Conservation (phyloP, 2,329 filamentous ascomycete genomes). For the Pseudonectria buxi region DNA sequence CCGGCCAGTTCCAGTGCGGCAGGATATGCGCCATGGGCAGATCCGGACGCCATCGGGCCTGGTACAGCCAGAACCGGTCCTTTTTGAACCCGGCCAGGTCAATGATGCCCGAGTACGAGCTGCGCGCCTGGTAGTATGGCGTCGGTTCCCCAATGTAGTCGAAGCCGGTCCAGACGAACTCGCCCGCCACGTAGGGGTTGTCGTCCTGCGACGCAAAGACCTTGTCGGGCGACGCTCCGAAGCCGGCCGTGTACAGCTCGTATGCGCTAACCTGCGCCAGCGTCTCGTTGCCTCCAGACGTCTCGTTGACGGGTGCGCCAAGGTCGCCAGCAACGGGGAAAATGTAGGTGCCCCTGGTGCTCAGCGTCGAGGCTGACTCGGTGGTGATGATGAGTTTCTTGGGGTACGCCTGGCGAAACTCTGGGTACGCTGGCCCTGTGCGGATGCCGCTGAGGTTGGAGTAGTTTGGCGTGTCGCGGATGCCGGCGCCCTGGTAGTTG, state of each 20-base stretch:
- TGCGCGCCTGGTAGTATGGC: conserved; percentile 40
- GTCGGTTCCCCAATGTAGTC: conserved; percentile 46
- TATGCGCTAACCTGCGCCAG: conserved; percentile 39
- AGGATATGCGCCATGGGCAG: conserved; percentile 44
- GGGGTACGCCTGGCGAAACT: conserved; percentile 39
- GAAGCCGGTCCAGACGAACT: conserved; percentile 46
- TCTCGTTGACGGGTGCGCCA: conserved; percentile 31
- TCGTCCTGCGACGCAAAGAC: conserved; percentile 44
- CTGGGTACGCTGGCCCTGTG: conserved; percentile 28
- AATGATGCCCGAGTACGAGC: conserved; percentile 50
- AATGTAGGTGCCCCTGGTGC: conserved; percentile 44
- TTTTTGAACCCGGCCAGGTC: conserved; percentile 52
- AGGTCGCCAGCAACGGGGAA: conserved; percentile 41
- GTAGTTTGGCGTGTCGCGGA: conserved; percentile 25
- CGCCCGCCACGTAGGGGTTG: conserved; percentile 44
- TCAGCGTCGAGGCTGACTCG: conserved; percentile 39
- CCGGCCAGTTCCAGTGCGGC: conserved; percentile 51
- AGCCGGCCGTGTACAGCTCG: conserved; percentile 42
- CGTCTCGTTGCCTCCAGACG: conserved; percentile 31
- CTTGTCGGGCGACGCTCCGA: conserved; percentile 45
- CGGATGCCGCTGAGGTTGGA: conserved; percentile 23
- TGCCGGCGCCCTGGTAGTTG: conserved; percentile 51
- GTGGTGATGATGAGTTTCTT: conserved; percentile 39
- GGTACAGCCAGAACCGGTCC: conserved; percentile 49
- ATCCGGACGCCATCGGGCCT: conserved; percentile 45